phyloP scores from a whole-genome alignment of 2,329 filamentous ascomycete species.

The Xylariales sp. region DNA sequence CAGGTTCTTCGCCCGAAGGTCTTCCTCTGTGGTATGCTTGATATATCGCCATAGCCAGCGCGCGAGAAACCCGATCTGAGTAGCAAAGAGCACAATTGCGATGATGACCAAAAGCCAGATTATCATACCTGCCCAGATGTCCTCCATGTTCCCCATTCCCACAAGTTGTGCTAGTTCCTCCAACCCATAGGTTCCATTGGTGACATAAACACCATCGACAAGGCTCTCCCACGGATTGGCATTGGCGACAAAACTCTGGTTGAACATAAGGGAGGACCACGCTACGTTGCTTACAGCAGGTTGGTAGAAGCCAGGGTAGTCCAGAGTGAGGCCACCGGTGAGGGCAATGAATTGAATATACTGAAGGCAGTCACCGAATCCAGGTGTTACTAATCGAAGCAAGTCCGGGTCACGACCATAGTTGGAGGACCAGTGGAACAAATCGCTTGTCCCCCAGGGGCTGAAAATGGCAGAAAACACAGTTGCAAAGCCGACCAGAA shows the following conservation, averaged over 20 bases:
- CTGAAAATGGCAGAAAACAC: constrained; percentile 82
- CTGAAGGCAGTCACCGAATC: constrained; percentile 93
- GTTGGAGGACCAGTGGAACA: constrained; percentile 97
- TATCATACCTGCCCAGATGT: constrained; percentile 94
- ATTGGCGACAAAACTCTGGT: constrained; percentile 77
- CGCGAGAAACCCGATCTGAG: constrained; percentile 70
- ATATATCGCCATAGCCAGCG: constrained; percentile 74
- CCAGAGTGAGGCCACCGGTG: constrained; percentile 79
- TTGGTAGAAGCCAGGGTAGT: constrained; percentile 93
- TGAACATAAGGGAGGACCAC: constrained; percentile 92
- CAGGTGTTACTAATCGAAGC: constrained; percentile 86
- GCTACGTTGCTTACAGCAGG: constrained; percentile 81
- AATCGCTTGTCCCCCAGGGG: constrained; percentile 86
- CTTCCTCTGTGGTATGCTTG: constrained; percentile 72
- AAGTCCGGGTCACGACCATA: constrained; percentile 92
- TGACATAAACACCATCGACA: constrained; percentile 81
- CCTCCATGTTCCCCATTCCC: constrained; percentile 69
- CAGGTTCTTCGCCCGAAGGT: constrained; percentile 84
- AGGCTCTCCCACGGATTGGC: constrained; percentile 62
- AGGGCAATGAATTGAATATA: constrained; percentile 92
- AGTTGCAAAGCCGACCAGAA: constrained; percentile 78
- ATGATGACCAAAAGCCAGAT: constrained; percentile 83
- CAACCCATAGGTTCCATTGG: constrained; percentile 74
- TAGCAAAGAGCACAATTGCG: constrained; percentile 59
- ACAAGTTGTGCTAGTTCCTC: constrained; percentile 75